Percentiles rank a stretch among this genome's conserved stretches.
These are phyloP conservation scores for Exsudoporus frostii DNA, from an alignment of 768 basidiomycete genomes.

Conservation along the genomic window DNA sequence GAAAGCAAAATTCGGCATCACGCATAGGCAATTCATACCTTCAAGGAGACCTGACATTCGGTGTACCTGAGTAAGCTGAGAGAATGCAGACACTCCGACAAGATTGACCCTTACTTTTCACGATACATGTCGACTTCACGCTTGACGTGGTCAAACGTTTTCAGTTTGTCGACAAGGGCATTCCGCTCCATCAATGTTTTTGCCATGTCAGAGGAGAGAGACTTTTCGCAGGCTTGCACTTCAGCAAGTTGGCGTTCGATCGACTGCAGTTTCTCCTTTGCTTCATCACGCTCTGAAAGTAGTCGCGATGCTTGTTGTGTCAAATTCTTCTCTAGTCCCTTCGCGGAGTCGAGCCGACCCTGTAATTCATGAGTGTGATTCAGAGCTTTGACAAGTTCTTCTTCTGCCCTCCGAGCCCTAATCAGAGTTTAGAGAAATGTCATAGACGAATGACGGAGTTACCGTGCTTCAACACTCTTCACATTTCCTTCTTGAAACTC, in stretches of 20 bases:
- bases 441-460: background rate
- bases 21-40: slow-evolving; percentile 14
- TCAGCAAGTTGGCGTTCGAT: slow-evolving; percentile 19
- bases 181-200: slow-evolving; percentile 20
- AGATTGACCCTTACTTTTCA: slow-evolving; percentile 22
- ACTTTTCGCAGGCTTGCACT: slow-evolving; percentile 15
- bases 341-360: slow-evolving; percentile 25
- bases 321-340: slow-evolving; percentile 22
- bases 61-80: slow-evolving; percentile 13
- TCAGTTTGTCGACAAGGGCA: slow-evolving; percentile 19
- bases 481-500: slow-evolving; percentile 30
- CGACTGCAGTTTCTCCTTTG: slow-evolving; percentile 12
- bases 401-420: slow-evolving; percentile 21
- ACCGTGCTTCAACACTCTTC: slow-evolving; percentile 28
- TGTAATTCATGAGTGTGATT: slow-evolving; percentile 28
- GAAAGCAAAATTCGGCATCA: background rate
- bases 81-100: background rate
- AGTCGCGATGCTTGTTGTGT: slow-evolving; percentile 24
- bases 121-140: slow-evolving; percentile 21
- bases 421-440: slow-evolving; percentile 10
- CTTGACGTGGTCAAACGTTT: slow-evolving; percentile 15
- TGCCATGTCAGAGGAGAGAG: slow-evolving; percentile 14
- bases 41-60: slow-evolving; percentile 21
- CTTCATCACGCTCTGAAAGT: slow-evolving; percentile 25
- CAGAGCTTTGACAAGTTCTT: slow-evolving; percentile 14